Evolutionary conservation across 441 rosid species (phyloP), one percentile per base, ranked within the genome.

Genomic region (Arabidopsis lyrata): DNA sequence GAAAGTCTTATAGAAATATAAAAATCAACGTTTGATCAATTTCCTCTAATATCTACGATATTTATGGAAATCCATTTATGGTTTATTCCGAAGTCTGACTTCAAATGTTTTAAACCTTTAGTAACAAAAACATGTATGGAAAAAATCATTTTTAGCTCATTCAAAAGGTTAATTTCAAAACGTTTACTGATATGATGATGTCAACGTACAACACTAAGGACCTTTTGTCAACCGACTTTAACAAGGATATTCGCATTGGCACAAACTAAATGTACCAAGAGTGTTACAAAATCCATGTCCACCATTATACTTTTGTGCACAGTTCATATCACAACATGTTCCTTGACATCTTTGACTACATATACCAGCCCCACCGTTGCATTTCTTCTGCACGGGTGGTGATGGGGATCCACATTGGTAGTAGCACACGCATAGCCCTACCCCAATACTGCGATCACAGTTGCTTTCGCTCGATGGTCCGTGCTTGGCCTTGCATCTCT

Each of bases 221-320:
- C 9, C 3, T 36, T 36, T 50, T 5, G 14, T 31, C 20, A 60
- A 22, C 13, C 48, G 59, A 11, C 4, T 41, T 14, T 42, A 59
- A 27, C 78, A 66, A 31, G 56, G 55, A 2, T 74, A 74, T 8
- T 50, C 8, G 13, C 78, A 75, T 62, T 61, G 74, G 20, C 74
- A 75, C 20, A 68, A 35, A 32, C 6, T 24, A 52, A 0, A 2
- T 3, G 5, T 20, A 22, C 42, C 78, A 31, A 75, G 11, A 34
- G 34, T 20, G 6, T 34, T 32, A 53, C 78, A 68, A 53, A 53
- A 41, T 14, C 78, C 78, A 52, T 5, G 47, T 42, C 74, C 78
- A 68, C 73, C 68, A 12, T 0, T 0, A 68, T 4, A 75, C 15
- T 61, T 75, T 61, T 42, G 42, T 53, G 69, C 78, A 4, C 78